Conservation (phyloP, 1,284 basidiomycete genomes). For the Trichosporon faecale region DNA sequence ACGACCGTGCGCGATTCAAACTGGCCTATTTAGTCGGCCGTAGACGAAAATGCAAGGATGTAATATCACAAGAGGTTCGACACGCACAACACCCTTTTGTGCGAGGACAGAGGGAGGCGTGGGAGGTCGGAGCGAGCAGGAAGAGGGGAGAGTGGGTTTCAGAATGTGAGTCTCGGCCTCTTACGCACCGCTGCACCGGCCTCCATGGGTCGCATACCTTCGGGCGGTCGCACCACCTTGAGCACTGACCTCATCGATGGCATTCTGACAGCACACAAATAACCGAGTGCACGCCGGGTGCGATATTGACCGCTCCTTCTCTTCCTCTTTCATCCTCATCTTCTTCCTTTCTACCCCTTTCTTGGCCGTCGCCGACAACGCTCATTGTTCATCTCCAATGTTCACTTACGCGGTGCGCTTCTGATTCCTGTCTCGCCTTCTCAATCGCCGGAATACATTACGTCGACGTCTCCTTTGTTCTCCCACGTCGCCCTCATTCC, state of each 20-base stretch:
- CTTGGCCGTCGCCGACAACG: not conserved
- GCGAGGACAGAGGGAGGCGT: not conserved
- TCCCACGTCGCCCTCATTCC: not conserved
- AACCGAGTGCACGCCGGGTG: not conserved
- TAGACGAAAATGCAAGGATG: constrained; percentile 11
- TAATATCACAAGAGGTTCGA: not conserved
- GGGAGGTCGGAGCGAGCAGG: not conserved
- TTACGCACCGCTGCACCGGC: not conserved
- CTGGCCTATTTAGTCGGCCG: constrained; percentile 9
- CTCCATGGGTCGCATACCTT: no score
- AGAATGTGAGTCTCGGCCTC: constrained; percentile 2
- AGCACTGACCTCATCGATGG: not conserved
- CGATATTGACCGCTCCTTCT: not conserved
- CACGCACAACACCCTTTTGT: not conserved
- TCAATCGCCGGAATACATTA: not conserved
- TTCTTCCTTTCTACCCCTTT: not conserved
- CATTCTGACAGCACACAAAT: constrained; percentile 7
- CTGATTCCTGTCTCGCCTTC: not conserved
- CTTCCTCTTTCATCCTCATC: not conserved
- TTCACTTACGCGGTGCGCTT: not conserved
- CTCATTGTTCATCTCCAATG: not conserved
- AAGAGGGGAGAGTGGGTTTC: not conserved
- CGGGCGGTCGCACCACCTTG: not conserved
- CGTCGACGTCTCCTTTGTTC: not conserved
- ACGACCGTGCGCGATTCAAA: not conserved